phyloP scores from a whole-genome alignment of 2,329 filamentous ascomycete species.

The Bretziella fagacearum region DNA sequence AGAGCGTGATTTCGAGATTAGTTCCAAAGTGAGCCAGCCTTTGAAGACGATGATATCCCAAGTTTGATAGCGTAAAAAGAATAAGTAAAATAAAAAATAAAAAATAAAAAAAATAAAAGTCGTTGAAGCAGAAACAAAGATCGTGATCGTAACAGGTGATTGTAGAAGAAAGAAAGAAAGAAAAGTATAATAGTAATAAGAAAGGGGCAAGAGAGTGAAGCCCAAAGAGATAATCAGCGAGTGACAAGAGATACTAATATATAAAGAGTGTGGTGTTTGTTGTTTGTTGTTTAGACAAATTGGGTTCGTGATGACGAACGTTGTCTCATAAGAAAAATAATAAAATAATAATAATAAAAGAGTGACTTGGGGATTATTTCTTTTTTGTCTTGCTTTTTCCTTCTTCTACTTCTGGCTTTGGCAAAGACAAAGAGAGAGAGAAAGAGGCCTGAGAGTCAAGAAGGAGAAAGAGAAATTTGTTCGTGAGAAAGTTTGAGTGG shows the following conservation, averaged over 20 bases:
- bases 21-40: constrained; percentile 8
- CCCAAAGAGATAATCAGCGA: neutral
- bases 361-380: neutral
- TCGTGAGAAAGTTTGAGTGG: neutral
- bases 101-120: constrained; percentile 1
- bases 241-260: neutral
- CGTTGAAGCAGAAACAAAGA: constrained; percentile 7
- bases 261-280: constrained; percentile 3
- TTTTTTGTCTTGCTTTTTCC: neutral
- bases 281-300: neutral
- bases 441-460: neutral
- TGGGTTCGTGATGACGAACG: neutral
- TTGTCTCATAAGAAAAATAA: neutral
- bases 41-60: constrained; percentile 7
- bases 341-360: constrained; percentile 7
- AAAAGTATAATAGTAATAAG: neutral
- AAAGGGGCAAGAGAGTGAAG: constrained; percentile 6
- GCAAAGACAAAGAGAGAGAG: neutral
- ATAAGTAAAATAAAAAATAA: neutral
- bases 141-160: constrained; percentile 4
- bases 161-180: constrained; percentile 1
- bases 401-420: neutral
- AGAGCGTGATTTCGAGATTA: constrained; percentile 11
- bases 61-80: constrained; percentile 2
- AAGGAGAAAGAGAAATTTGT: neutral